Evolutionary conservation across 805 yeast species (phyloP), one percentile per base, ranked within the genome.

Genomic region (Saccharomycopsis sp.): DNA sequence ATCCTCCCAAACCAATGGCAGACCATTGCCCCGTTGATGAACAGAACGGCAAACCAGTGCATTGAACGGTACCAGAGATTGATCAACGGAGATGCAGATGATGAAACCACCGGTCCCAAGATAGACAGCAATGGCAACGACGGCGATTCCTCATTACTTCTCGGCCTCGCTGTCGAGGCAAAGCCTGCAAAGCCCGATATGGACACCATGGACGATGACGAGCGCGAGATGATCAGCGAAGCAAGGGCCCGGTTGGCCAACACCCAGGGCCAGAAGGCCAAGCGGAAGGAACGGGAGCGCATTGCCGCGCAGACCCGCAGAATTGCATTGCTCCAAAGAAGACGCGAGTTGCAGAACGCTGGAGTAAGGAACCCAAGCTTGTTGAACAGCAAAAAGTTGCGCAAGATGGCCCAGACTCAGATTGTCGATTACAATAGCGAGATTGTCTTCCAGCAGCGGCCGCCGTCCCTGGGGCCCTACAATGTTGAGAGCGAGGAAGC

Each of bases 1-100:
- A 58, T 77, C 25, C 62, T 88, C 50, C 96, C 97, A 1, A 86
- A 88, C 48, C 96, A 88, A 60, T 89, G 98, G 98, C 71, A 94
- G 34, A 76, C 92, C 1, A 83, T 92, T n/a, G 81, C 94, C 1
- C 74, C 83, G 5, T 58, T 78, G 7, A 64, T 88, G 57, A 87
- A 88, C 0, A 65, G 96, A 45, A 84, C 96, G 0, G 89, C 95
- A 0, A 77, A 84, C 10, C 82, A 81, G 45, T 85, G 95, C 59
- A 74, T 85, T 7, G 94, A 86, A 49, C 63, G 96, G 42, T 89
- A 86, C 55, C 94, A 84, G 54, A 68, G 65, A 48, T 63, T 87
- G 16, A 67, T 66, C 3, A 47, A 7, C 48, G 46, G 1, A 3
- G 32, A 30, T n/a, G 34, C 46, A 12, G n/a, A n/a, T 25, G 27